Base-by-base conservation (phyloP, 1,139 yeast species). In the Meyerozyma athensensis region DNA sequence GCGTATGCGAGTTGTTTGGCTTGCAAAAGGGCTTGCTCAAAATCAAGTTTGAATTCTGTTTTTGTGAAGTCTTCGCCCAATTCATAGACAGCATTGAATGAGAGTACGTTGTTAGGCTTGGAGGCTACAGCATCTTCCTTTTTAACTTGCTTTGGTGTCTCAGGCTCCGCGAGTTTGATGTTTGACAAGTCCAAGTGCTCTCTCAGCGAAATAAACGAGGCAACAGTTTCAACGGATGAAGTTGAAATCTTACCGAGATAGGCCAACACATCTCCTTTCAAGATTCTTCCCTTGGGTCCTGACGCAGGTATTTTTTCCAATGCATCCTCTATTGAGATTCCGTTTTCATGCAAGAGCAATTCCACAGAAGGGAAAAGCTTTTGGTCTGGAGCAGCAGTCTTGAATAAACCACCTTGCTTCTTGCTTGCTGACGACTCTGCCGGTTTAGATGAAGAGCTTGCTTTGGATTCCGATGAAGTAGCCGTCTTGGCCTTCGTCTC, bases 251-350 rank as follows among this genome's bases (percentile, higher is more conserved):
- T 59, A 19, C 97, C 97, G 40, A 90, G 58, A 55, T 77, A 80
- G 1, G 95, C 94, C 48, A 90, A 72, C 1, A 90, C 87, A 58
- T 92, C 98, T 44, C 97, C 97, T 65, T 85, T 86, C 47, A 89
- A 70, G 36, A 92, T 59, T 53, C 96, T 76, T 14, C 97, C 97
- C 43, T 79, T 73, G 26, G 95, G 95, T 10, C 97, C 98, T 1
- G 96, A 74, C 6, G 97, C 95, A 24, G 76, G 70, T 48, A 92
- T 86, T 47, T 81, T 77, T 14, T 63, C 56, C 22, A 85, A 48
- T 1, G 96, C 96, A 13, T 83, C 89, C 34, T 76, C 81, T 40
- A 61, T 60, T 2, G 90, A 72, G 43, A 92, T 78, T 39, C 72
- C 61, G 53, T 86, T 72, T 41, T 71, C 68, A 35, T 74, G 76